phyloP scores from a whole-genome alignment of 352 stramenopile species.

The Phytophthora capsici region DNA sequence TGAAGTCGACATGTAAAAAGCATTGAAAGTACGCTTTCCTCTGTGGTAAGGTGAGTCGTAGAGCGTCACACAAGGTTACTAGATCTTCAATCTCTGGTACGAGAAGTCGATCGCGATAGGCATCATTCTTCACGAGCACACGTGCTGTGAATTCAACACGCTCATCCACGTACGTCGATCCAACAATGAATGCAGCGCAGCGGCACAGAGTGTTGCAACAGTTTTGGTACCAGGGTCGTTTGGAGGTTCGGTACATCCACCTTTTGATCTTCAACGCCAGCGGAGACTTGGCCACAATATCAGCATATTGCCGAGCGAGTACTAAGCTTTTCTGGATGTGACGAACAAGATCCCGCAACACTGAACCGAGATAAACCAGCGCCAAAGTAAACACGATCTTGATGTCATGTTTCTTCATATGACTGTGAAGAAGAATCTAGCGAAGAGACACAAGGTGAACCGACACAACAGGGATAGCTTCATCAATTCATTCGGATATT shows the following conservation, averaged over 20 bases:
- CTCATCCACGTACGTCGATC: conserved; percentile 56
- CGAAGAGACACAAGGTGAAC: conserved; percentile 16
- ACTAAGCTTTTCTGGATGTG: conserved; percentile 3
- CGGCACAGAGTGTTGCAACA: conserved; percentile 29
- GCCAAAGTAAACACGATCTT: conserved; percentile 17
- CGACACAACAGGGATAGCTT: not conserved
- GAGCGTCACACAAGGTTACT: conserved; percentile 58
- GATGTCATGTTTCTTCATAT: conserved; percentile 19
- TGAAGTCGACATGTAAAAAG: conserved; percentile 67
- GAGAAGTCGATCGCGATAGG: conserved; percentile 68
- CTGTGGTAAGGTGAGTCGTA: conserved; percentile 56
- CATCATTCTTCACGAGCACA: conserved; percentile 62
- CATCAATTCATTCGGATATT: conserved; percentile 16
- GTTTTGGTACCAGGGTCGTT: conserved; percentile 31
- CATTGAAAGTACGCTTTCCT: conserved; percentile 68
- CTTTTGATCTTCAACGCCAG: conserved; percentile 1
- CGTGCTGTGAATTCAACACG: conserved; percentile 47
- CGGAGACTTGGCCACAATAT: conserved; percentile 8
- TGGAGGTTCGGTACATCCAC: conserved; percentile 5
- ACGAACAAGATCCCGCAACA: conserved; percentile 2
- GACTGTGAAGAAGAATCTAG: conserved; percentile 10
- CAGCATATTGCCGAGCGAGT: conserved; percentile 1
- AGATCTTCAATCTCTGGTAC: conserved; percentile 66
- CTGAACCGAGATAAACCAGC: conserved; percentile 7
- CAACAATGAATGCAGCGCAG: conserved; percentile 46